Base-by-base conservation (phyloP, 2,329 filamentous ascomycete genomes). In the Lasiodiplodia gonubiensis region DNA sequence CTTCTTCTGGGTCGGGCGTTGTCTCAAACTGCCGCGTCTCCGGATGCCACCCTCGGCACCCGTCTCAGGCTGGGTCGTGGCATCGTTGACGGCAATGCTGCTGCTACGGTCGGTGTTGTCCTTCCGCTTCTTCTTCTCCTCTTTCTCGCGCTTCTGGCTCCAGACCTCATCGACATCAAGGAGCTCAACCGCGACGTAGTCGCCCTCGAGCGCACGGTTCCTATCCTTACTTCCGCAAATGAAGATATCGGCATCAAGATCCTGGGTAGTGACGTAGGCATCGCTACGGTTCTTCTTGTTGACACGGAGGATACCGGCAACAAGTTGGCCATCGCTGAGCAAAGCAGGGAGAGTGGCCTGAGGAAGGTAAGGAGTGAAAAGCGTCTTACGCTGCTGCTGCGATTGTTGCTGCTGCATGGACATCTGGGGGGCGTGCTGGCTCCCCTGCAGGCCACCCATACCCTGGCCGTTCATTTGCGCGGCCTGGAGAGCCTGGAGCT, bases 241-340 rank as follows among this genome's bases (percentile, higher is more conserved):
- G 81, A 99, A 99, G 76, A 99, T 99, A 78, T 99, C 95, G 52
- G 95, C 94, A 80, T 98, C 95, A 57, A 99, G 86, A 77, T 99
- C 95, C 69, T 91, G 89, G 14, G 93, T 97, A 12, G 95, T 95
- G 66, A 99, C 95, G 75, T 99, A 99, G 33, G 95, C 95, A 80
- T 99, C 95, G 74, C 94, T 98, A 70, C 95, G 91, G 82, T 99
- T 99, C 86, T 99, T 99, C 86, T 98, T 99, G 88, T 99, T 99
- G 71, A 99, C 95, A 69, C 95, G 92, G 64, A 99, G 90, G 73
- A 97, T 93, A 83, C 95, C 95, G 69, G 94, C 94, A 66, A 99
- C 95, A 68, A 99, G 90, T 80, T 97, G 93, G 21, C 95, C 95
- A 75, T 97, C 93, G 69, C 89, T 90, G 68, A 98, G 88, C 48